Evolutionary conservation across 2,329 filamentous ascomycete species (phyloP).

Genomic region (Allantophomopsis cytisporea): DNA sequence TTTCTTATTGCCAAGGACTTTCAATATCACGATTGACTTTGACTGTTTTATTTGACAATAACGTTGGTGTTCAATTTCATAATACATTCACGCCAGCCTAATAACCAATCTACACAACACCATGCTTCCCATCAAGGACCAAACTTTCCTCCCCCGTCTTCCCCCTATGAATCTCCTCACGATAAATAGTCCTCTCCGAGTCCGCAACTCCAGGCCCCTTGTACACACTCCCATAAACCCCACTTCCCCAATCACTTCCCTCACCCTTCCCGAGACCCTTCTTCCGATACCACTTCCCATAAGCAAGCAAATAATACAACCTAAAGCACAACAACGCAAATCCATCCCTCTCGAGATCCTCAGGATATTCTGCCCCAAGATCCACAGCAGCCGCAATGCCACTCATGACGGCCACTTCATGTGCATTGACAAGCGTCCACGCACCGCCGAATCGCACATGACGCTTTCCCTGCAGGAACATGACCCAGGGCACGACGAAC

Average conservation of each 20-base stretch:
- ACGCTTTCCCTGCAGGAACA: conserved; percentile 54
- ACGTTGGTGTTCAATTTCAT: too few species aligned
- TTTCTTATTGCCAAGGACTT: too few species aligned
- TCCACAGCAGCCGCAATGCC: background rate
- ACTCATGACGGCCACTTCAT: conserved; percentile 5
- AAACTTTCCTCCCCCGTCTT: background rate
- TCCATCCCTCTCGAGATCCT: background rate
- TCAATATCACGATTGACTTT: too few species aligned
- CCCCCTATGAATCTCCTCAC: background rate
- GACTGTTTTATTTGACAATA: too few species aligned
- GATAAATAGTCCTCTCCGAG: background rate
- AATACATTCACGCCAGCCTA: too few species aligned
- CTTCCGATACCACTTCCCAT: background rate
- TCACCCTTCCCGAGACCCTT: background rate
- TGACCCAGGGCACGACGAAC: conserved; percentile 56
- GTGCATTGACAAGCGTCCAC: conserved; percentile 45
- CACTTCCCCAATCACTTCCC: background rate
- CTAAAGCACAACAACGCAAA: background rate
- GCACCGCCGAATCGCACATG: conserved; percentile 49
- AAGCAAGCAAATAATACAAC: background rate
- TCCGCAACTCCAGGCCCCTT: background rate
- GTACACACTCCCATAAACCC: background rate
- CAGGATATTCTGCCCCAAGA: background rate
- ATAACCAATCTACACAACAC: too few species aligned
- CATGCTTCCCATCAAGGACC: background rate